phyloP scores from a whole-genome alignment of 805 yeast genomes.

The Kodamaea sagamina region DNA sequence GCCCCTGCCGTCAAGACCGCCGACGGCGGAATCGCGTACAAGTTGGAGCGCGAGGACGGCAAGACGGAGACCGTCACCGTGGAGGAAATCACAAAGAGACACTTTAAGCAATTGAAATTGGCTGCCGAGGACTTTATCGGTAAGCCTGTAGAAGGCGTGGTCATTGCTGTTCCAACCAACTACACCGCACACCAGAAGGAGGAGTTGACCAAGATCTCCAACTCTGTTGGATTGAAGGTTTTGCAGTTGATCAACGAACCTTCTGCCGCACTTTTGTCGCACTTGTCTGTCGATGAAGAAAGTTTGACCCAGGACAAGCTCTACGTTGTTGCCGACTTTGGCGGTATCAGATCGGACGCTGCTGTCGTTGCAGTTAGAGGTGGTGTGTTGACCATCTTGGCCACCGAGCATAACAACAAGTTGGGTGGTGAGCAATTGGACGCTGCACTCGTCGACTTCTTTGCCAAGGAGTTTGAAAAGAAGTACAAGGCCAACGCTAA shows the following conservation, averaged over 20 bases:
- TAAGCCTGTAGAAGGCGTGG: constrained; percentile 74
- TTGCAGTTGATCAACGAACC: constrained; percentile 92
- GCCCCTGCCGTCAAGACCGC: constrained; percentile 58
- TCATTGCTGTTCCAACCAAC: constrained; percentile 87
- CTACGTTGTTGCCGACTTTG: constrained; percentile 92
- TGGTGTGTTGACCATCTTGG: constrained; percentile 85
- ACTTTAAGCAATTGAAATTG: constrained; percentile 72
- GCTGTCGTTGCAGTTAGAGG: constrained; percentile 93
- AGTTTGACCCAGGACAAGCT: constrained; percentile 63
- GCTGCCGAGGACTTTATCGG: constrained; percentile 96
- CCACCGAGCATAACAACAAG: constrained; percentile 77
- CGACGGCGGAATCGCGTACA: constrained; percentile 70
- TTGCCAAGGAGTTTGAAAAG: constrained; percentile 93
- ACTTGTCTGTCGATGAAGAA: constrained; percentile 52
- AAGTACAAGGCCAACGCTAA: constrained; percentile 81
- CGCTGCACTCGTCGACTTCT: constrained; percentile 72
- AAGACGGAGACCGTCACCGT: constrained; percentile 60
- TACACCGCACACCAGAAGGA: constrained; percentile 73
- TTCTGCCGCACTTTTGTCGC: constrained; percentile 85
- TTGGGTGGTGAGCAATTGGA: constrained; percentile 91
- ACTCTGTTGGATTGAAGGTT: constrained; percentile 73
- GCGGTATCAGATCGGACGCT: constrained; percentile 94
- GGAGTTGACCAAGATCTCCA: constrained; percentile 61
- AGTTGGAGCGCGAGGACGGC: constrained; percentile 50
- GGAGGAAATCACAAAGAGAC: constrained; percentile 81